Base-by-base conservation (phyloP, 305 asterid genomes). In the Fraxinus nigra region DNA sequence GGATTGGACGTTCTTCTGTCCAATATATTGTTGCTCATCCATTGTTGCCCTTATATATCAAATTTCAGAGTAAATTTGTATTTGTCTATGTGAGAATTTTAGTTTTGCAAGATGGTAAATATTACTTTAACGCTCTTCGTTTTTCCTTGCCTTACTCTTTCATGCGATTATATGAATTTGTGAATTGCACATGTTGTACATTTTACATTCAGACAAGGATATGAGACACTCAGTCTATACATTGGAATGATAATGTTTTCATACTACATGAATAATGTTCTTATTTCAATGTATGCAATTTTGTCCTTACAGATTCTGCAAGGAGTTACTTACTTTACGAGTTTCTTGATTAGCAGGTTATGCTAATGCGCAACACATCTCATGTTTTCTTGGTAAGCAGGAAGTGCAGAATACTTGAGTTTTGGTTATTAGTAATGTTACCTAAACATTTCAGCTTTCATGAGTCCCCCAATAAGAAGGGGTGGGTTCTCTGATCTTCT, bases 1-100 rank as follows among this genome's bases (percentile, higher is more conserved):
- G 81, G 61, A 28, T 74, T 87, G 88, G 87, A 79, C 84, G 78
- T 84, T 82, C 83, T 82, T 18, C 38, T 40, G 86, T 87, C 85
- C 78, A 72, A 86, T 85, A 77, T 80, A 86, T 67, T 82, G 32
- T 79, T 81, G 14, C 77, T 79, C 78, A 72, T 82, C 84, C 82
- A 74, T 78, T 79, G 34, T 46, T 84, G 77, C 75, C 35, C 74
- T 84, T 83, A 84, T 80, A 34, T 73, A 84, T 85, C 85, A 81
- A 79, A 70, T 72, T 86, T 75, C 37, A 77, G 37, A 79, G 73
- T 79, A 82, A 73, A 26, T 80, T 79, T 80, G 26, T 70, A 34
- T 40, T 81, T 75, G 63, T 18, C 72, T 20, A 20, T 56, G 33
- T 61, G 72, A 61, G 72, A 22, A 61, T 20, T 24, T 8, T 9